These are phyloP conservation scores for Cutaneotrichosporon cutaneum DNA, from an alignment of 1,284 basidiomycete genomes.

Conservation along the genomic window DNA sequence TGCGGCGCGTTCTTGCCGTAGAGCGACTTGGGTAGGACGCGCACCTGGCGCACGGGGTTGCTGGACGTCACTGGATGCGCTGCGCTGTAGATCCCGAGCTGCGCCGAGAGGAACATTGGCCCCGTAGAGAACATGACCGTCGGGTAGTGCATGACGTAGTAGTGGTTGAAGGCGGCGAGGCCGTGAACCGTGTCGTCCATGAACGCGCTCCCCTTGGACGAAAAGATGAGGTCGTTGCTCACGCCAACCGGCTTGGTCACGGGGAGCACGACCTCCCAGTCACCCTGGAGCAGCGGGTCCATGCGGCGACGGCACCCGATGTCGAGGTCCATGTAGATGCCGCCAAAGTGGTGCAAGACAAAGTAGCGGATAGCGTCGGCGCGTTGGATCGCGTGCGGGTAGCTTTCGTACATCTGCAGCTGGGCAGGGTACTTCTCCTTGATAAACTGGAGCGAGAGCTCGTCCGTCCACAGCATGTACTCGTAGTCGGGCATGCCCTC, in stretches of 20 bases:
- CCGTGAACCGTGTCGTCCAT: slow-evolving; percentile 90
- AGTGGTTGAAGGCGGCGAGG: slow-evolving; percentile 87
- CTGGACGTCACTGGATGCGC: slow-evolving; percentile 63
- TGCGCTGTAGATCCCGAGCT: slow-evolving; percentile 78
- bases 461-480: slow-evolving; percentile 98
- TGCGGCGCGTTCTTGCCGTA: slow-evolving; percentile 94
- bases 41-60: slow-evolving; percentile 65
- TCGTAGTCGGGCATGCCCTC: slow-evolving; percentile 93
- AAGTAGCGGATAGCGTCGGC: slow-evolving; percentile 99
- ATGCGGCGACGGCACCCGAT: slow-evolving; percentile 89
- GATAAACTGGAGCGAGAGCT: slow-evolving; percentile 83
- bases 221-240: slow-evolving; percentile 95
- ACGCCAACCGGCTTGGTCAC: slow-evolving; percentile 95
- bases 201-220: slow-evolving; percentile 81
- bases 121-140: slow-evolving; percentile 99
- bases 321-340: slow-evolving; percentile 95
- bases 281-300: slow-evolving; percentile 73
- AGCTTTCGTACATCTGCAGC: slow-evolving; percentile 85
- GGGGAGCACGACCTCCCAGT: slow-evolving; percentile 84
- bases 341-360: slow-evolving; percentile 91
- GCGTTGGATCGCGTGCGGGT: slow-evolving; percentile 91
- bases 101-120: slow-evolving; percentile 85
- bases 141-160: slow-evolving; percentile 92
- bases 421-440: slow-evolving; percentile 86
- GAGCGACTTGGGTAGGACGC: slow-evolving; percentile 86